phyloP scores from a whole-genome alignment of 2,329 filamentous ascomycete genomes.

The Fusarium gaditjirri region DNA sequence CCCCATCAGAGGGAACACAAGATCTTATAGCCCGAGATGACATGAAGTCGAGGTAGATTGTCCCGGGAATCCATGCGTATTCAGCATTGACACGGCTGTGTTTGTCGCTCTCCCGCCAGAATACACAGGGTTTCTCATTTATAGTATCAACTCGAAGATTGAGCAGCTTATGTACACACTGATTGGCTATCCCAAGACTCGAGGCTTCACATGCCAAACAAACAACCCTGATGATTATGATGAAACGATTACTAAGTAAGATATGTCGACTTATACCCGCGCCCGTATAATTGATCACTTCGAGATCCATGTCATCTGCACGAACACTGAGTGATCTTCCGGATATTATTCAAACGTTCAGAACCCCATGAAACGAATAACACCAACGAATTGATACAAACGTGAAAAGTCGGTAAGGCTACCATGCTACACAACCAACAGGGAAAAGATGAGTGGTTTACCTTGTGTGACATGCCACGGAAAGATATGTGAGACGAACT shows the following conservation, averaged over 20 bases:
- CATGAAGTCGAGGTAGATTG: neutral
- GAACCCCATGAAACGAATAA: neutral
- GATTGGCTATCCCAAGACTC: neutral
- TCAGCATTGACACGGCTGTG: neutral
- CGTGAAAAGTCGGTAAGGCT: slow-evolving; percentile 4
- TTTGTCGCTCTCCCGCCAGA: neutral
- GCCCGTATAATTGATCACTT: neutral
- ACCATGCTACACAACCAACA: neutral
- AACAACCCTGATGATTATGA: neutral
- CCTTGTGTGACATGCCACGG: neutral
- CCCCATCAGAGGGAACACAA: neutral
- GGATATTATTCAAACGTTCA: neutral
- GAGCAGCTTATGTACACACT: neutral
- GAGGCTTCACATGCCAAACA: neutral
- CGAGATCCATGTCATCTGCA: neutral
- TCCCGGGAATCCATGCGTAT: neutral
- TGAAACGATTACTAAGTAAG: neutral
- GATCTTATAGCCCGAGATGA: neutral
- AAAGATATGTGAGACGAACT: slow-evolving; percentile 1
- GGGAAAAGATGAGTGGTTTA: neutral
- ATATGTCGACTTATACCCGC: neutral
- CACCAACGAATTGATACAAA: neutral
- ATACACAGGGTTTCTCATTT: neutral
- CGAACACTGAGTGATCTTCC: neutral
- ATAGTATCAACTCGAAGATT: neutral